Percentiles rank a stretch among this genome's conserved stretches.
Evolutionary conservation across 1,284 basidiomycete genomes (phyloP).

Genomic region (Malassezia caprae): DNA sequence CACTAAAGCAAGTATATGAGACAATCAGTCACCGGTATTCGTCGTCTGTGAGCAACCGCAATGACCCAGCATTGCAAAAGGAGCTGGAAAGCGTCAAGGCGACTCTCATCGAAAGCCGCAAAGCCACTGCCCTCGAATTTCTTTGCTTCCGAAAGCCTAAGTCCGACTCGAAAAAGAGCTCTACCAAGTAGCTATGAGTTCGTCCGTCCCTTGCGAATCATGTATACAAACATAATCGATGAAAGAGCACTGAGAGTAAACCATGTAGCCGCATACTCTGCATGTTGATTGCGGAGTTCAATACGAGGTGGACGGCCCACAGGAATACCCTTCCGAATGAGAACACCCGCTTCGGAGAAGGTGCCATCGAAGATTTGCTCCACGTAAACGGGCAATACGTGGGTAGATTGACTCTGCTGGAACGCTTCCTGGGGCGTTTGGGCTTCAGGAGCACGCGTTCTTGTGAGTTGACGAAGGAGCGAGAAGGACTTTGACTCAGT

Average conservation of each 20-base stretch:
- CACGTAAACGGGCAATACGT: slow-evolving; percentile 49
- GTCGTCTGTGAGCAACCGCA: slow-evolving; percentile 49
- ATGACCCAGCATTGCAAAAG: slow-evolving; percentile 34
- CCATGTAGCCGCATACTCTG: slow-evolving; percentile 94
- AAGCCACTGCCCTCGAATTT: slow-evolving; percentile 87
- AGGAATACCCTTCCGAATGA: slow-evolving; percentile 66
- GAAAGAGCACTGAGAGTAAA: slow-evolving; percentile 36
- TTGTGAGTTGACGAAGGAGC: not conserved
- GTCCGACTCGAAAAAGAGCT: not conserved
- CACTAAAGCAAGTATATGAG: slow-evolving; percentile 79
- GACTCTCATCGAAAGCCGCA: slow-evolving; percentile 71
- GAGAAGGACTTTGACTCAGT: not conserved
- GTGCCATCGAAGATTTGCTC: slow-evolving; percentile 56
- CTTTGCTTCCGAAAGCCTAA: slow-evolving; percentile 56
- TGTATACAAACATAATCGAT: slow-evolving; percentile 30
- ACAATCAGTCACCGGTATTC: slow-evolving; percentile 81
- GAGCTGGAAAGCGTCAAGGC: slow-evolving; percentile 84
- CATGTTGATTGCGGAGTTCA: slow-evolving; percentile 85
- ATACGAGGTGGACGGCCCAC: slow-evolving; percentile 74
- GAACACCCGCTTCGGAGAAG: slow-evolving; percentile 59
- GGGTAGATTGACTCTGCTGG: not conserved
- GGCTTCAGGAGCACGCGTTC: not conserved
- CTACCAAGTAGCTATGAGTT: not conserved
- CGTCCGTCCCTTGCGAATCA: slow-evolving; percentile 10
- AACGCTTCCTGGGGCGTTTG: slow-evolving; percentile 9